Evolutionary conservation across 176 grass and related monocot genomes (phyloP).

Genomic region (Rhynchospora tenuis): DNA sequence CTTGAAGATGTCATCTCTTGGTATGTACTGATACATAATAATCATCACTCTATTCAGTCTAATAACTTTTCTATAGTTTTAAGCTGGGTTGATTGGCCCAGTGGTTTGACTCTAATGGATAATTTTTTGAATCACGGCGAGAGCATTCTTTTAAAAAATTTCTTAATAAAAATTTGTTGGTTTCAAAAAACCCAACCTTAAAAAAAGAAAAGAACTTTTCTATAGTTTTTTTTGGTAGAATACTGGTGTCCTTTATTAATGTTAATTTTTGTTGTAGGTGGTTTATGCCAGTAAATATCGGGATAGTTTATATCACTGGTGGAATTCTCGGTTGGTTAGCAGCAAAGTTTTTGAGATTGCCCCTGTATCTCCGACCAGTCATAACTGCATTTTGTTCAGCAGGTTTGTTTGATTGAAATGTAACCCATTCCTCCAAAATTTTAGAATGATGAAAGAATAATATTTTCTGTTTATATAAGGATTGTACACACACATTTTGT

Average conservation of each 20-base stretch:
- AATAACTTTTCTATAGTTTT: neutral
- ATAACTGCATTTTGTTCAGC: constrained; percentile 63
- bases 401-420: constrained; percentile 31
- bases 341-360: constrained; percentile 52
- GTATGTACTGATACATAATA: constrained; percentile 29
- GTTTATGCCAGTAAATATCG: constrained; percentile 94
- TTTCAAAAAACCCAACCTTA: too few relatives aligned
- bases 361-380: constrained; percentile 46
- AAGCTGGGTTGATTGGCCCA: too few relatives aligned
- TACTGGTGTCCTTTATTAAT: neutral
- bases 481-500: neutral
- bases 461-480: neutral
- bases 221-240: neutral
- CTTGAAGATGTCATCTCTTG: constrained; percentile 71
- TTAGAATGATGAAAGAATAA: neutral
- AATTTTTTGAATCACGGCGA: too few relatives aligned
- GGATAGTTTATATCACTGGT: constrained; percentile 59
- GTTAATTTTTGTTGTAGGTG: constrained; percentile 46
- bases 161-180: too few relatives aligned
- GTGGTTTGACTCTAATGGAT: too few relatives aligned
- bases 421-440: neutral
- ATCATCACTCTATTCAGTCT: neutral
- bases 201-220: too few relatives aligned
- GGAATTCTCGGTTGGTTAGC: constrained; percentile 65
- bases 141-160: too few relatives aligned